Evolutionary conservation across 345 rosid genomes (phyloP).

Genomic region (Populus ilicifolia): DNA sequence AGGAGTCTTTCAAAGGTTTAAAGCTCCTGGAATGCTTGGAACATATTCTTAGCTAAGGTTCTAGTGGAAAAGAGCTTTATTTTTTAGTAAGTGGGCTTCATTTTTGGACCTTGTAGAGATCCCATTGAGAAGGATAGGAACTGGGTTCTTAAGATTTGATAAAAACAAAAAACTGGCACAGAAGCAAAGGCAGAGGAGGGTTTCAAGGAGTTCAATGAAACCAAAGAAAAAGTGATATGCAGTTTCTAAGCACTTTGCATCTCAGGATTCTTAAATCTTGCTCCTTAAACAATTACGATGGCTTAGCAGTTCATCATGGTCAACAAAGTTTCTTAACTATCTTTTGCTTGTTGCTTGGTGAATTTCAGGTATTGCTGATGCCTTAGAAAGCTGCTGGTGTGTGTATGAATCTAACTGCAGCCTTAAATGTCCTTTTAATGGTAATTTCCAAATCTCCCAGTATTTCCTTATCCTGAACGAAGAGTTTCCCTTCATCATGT

Average conservation of each 20-base stretch:
- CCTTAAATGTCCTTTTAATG: constrained; percentile 64
- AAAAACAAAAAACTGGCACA: constrained; percentile 51
- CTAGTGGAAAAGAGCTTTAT: constrained; percentile 50
- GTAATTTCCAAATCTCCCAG: constrained; percentile 16
- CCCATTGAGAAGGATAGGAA: constrained; percentile 41
- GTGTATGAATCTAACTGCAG: constrained; percentile 63
- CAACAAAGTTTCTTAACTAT: background rate
- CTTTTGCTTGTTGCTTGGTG: background rate
- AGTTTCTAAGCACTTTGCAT: background rate
- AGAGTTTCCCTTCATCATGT: background rate
- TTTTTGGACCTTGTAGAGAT: constrained; percentile 62
- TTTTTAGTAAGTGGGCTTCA: constrained; percentile 75
- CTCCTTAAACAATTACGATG: too few species aligned
- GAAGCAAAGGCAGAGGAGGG: constrained; percentile 34
- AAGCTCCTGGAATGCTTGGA: constrained; percentile 53
- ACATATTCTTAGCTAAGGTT: constrained; percentile 27
- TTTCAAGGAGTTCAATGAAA: constrained; percentile 60
- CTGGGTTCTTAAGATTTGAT: constrained; percentile 53
- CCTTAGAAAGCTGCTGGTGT: constrained; percentile 69
- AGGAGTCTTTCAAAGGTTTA: constrained; percentile 58
- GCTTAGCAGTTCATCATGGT: too few species aligned
- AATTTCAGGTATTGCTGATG: constrained; percentile 47
- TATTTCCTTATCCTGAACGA: background rate
- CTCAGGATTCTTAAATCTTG: background rate
- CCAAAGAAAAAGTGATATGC: constrained; percentile 49